Conservation (phyloP, 768 basidiomycete species). For the Xerocomus potaroensis region DNA sequence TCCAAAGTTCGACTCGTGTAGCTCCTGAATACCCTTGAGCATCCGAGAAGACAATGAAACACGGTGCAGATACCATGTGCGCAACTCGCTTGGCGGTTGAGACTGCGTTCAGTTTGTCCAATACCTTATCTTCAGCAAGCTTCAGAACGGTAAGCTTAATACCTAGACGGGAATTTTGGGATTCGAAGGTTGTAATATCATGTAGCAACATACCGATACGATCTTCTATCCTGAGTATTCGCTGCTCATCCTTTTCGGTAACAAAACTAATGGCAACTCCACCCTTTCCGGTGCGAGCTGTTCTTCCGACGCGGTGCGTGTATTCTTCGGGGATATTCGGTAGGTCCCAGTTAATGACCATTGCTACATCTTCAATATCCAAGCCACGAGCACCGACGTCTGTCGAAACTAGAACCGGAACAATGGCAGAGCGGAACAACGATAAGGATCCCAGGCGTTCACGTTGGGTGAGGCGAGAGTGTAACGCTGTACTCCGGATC, state of each 20-base stretch:
- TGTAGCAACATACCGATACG: constrained; percentile 65
- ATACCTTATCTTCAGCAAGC: constrained; percentile 74
- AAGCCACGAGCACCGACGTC: constrained; percentile 94
- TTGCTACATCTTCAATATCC: constrained; percentile 93
- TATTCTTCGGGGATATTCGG: constrained; percentile 91
- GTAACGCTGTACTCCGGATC: constrained; percentile 85
- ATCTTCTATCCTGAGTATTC: constrained; percentile 76
- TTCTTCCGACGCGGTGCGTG: constrained; percentile 91
- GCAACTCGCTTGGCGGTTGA: constrained; percentile 91
- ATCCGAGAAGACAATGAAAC: neutral
- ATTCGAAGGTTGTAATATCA: neutral
- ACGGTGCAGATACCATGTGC: constrained; percentile 64
- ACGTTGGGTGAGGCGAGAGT: constrained; percentile 90
- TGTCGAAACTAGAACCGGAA: constrained; percentile 90
- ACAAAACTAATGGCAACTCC: constrained; percentile 93
- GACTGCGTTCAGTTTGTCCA: constrained; percentile 84
- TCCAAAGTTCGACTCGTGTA: constrained; percentile 88
- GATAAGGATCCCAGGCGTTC: constrained; percentile 83
- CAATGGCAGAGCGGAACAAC: constrained; percentile 77
- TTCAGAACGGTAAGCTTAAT: constrained; percentile 70
- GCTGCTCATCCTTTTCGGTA: constrained; percentile 87
- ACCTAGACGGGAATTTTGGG: constrained; percentile 39
- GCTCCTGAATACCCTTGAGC: constrained; percentile 46
- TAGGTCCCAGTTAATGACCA: constrained; percentile 97
- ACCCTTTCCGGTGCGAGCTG: constrained; percentile 84